phyloP scores from a whole-genome alignment of 169 alveolate genomes.

The Toxoplasma gondii region DNA sequence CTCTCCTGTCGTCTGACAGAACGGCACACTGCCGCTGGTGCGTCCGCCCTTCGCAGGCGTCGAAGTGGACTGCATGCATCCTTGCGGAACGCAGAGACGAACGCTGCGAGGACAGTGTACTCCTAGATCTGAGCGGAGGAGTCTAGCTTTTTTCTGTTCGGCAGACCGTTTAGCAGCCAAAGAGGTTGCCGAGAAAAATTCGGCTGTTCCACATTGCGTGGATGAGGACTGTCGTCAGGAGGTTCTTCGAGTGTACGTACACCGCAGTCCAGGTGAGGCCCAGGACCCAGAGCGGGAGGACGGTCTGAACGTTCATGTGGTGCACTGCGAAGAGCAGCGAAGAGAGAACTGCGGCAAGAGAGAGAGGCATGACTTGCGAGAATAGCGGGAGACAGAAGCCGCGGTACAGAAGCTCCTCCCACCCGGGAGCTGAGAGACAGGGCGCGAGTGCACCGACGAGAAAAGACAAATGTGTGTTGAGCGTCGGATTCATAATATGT shows the following conservation, averaged over 20 bases:
- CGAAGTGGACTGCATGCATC: too few species aligned
- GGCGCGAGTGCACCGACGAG: constrained; percentile 75
- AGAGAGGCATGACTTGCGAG: constrained; percentile 51
- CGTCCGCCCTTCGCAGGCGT: too few species aligned
- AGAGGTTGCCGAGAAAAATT: constrained; percentile 68
- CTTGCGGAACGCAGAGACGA: too few species aligned
- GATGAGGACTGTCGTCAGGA: constrained; percentile 66
- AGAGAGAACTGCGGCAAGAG: constrained; percentile 53
- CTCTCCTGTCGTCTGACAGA: too few species aligned
- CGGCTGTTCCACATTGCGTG: constrained; percentile 80
- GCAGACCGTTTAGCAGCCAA: neutral
- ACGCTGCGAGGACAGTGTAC: too few species aligned
- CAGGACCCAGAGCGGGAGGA: constrained; percentile 68
- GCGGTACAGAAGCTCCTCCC: constrained; percentile 79
- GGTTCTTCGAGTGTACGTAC: constrained; percentile 62
- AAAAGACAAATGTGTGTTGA: constrained; percentile 58
- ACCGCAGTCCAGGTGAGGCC: constrained; percentile 75
- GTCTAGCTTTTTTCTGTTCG: too few species aligned
- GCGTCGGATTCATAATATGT: constrained; percentile 58
- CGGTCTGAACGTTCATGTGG: constrained; percentile 71
- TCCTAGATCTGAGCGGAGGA: too few species aligned
- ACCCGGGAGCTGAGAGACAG: constrained; percentile 79
- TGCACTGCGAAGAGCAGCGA: constrained; percentile 72
- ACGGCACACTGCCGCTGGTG: too few species aligned
- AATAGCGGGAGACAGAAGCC: constrained; percentile 69